These are phyloP conservation scores for Fomitiporia mediterranea DNA, from an alignment of 1,284 basidiomycete species.

Conservation along the genomic window DNA sequence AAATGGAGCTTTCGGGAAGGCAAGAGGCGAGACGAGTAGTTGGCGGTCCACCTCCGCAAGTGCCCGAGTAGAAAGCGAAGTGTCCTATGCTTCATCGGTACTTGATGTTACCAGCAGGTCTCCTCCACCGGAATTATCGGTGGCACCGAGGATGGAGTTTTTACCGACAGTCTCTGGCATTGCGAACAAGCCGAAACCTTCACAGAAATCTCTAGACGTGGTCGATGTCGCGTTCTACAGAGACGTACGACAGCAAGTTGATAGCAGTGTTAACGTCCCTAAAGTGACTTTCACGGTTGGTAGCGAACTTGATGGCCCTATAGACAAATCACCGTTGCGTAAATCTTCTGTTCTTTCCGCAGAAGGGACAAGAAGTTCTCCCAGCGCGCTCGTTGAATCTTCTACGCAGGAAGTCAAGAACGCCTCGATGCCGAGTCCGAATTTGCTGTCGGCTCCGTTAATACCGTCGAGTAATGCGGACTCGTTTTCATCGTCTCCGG, in stretches of 20 bases:
- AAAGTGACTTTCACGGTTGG: constrained; percentile 56
- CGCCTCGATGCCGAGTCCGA: not conserved
- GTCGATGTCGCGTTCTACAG: constrained; percentile 69
- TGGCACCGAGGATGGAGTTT: constrained; percentile 11
- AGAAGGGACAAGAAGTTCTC: not conserved
- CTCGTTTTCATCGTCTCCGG: not conserved
- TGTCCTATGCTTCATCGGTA: not conserved
- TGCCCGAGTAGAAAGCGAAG: not conserved
- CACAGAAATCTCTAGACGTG: constrained; percentile 61
- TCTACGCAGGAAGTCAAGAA: not conserved
- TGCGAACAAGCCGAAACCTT: constrained; percentile 30
- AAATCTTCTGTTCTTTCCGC: not conserved
- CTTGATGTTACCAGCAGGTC: constrained; percentile 38
- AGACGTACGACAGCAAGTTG: constrained; percentile 46
- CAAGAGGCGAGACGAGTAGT: constrained; percentile 47
- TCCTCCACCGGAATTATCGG: constrained; percentile 46
- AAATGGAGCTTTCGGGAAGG: constrained; percentile 43
- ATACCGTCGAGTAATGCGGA: not conserved
- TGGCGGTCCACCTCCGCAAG: constrained; percentile 46
- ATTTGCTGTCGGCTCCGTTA: not conserved
- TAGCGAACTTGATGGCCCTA: constrained; percentile 57
- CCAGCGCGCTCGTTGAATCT: not conserved
- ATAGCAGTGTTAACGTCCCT: constrained; percentile 37
- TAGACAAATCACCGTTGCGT: not conserved
- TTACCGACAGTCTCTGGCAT: constrained; percentile 24